Conservation (phyloP, 371 early-diverging fungal genomes). For the Rhizopus delemar region DNA sequence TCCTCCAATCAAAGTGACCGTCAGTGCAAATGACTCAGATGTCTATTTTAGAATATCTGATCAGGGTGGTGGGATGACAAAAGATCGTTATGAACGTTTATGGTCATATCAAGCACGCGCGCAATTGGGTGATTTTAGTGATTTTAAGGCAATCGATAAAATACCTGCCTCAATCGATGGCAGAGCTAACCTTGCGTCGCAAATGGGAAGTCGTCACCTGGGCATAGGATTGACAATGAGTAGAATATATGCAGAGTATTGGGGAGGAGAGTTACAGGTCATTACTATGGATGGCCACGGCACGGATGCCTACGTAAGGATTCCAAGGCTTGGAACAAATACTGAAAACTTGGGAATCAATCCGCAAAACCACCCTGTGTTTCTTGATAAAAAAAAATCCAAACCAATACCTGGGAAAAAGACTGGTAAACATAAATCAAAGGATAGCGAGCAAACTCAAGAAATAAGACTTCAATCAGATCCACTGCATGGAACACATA, state of each 20-base stretch:
- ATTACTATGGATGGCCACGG: constrained; percentile 77
- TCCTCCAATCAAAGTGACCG: constrained; percentile 81
- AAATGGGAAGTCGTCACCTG: constrained; percentile 45
- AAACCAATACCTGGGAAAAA: constrained; percentile 9
- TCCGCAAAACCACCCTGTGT: constrained; percentile 38
- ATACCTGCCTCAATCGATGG: constrained; percentile 37
- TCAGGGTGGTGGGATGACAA: constrained; percentile 85
- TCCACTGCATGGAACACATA: constrained; percentile 1
- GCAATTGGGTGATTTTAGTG: constrained; percentile 35
- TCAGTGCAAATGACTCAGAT: constrained; percentile 72
- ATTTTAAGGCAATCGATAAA: constrained; percentile 38
- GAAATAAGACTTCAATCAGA: constrained; percentile 16
- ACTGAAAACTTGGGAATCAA: constrained; percentile 54
- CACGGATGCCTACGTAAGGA: constrained; percentile 80
- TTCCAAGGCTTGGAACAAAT: constrained; percentile 64
- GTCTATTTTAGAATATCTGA: constrained; percentile 91
- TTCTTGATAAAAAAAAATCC: constrained; percentile 10
- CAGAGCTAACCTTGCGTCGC: constrained; percentile 31
- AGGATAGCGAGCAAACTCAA: constrained; percentile 1
- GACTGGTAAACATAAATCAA: not conserved
- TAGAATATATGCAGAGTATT: constrained; percentile 80
- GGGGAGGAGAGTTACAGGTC: constrained; percentile 70
- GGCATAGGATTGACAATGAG: constrained; percentile 86
- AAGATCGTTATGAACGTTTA: constrained; percentile 61
- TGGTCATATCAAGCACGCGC: constrained; percentile 76